Evolutionary conservation across 2,329 filamentous ascomycete genomes (phyloP), one percentile per base, ranked within the genome.

Genomic region (Peltaster fructicola): DNA sequence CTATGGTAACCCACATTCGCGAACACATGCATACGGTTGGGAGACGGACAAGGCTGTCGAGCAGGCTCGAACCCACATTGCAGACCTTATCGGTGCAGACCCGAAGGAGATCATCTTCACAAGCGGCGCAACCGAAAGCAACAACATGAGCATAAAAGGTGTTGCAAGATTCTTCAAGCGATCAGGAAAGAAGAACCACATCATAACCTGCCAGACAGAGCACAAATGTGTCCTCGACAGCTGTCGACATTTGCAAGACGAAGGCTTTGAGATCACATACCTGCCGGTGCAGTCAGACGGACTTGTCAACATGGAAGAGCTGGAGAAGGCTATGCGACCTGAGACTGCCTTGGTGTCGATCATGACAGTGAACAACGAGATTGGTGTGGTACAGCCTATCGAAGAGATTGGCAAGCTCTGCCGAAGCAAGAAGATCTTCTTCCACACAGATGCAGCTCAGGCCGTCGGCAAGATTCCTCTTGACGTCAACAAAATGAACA

Each of bases 91-190:
- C 37, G 85, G 85, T 14, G 88, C 88, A 14, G 82, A 98, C 49
- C 62, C 88, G 5, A 98, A 98, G 56, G 88, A 98, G 51, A 95
- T 98, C 37, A 90, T 98, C 43, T 95, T 98, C 56, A 98, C 88
- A 5, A 93, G 84, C 43, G 88, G 88, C 27, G 88, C 88, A 9
- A 98, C 88, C 0, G 88, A 98, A 59, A 93, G 82, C 49, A 98
- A 98, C 57, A 98, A 98, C 46, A 98, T 98, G 88, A 92, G 82
- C 53, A 81, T 98, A 59, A 98, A 98, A 59, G 88, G 88, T 35
- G 85, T 98, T 6, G 84, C 88, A 11, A 68, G 85, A 35, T 98
- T 98, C 57, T 93, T 93, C 50, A 82, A 81, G 37, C 71, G 80
- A 30, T 73, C 70, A 3, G 84, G 82, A 42, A 93, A 93, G 69